phyloP scores from a whole-genome alignment of 768 basidiomycete genomes.

The Mycena galopus region DNA sequence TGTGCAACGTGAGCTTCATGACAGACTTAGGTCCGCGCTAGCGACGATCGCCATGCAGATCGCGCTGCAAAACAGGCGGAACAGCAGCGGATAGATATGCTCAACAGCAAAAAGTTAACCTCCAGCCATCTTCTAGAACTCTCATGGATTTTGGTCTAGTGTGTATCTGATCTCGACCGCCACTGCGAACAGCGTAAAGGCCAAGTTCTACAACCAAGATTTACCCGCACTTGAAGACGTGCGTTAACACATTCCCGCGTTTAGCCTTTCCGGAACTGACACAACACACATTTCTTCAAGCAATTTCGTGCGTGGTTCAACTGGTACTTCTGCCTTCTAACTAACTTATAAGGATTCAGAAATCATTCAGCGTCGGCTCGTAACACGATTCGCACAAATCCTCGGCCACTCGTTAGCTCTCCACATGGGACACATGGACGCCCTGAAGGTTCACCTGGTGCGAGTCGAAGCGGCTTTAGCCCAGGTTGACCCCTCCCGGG shows the following conservation, averaged over 20 bases:
- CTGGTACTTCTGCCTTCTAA: background rate
- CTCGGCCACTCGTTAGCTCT: constrained; percentile 71
- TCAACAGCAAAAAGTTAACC: constrained; percentile 83
- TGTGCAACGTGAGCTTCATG: constrained; percentile 25
- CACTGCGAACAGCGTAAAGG: constrained; percentile 77
- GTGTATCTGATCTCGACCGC: constrained; percentile 79
- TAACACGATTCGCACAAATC: constrained; percentile 66
- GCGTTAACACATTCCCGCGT: constrained; percentile 43
- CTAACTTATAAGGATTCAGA: constrained; percentile 62
- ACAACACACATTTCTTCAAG: constrained; percentile 51
- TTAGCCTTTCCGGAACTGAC: constrained; percentile 22
- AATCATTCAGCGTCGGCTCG: constrained; percentile 74
- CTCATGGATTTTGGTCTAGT: constrained; percentile 50
- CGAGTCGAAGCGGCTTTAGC: constrained; percentile 62
- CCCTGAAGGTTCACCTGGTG: constrained; percentile 63
- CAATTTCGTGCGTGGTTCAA: constrained; percentile 70
- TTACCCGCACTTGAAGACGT: constrained; percentile 82
- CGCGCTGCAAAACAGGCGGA: constrained; percentile 81
- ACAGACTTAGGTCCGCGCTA: constrained; percentile 66
- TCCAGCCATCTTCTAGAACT: background rate
- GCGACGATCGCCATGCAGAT: constrained; percentile 83
- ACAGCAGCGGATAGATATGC: constrained; percentile 82
- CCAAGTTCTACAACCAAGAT: constrained; percentile 78
- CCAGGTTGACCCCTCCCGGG: constrained; percentile 67
- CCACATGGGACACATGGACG: constrained; percentile 70